Percentiles rank a stretch among this genome's conserved stretches.
These are phyloP conservation scores for Cyphellophora attinorum DNA, from an alignment of 2,329 filamentous ascomycete genomes.

Conservation along the genomic window DNA sequence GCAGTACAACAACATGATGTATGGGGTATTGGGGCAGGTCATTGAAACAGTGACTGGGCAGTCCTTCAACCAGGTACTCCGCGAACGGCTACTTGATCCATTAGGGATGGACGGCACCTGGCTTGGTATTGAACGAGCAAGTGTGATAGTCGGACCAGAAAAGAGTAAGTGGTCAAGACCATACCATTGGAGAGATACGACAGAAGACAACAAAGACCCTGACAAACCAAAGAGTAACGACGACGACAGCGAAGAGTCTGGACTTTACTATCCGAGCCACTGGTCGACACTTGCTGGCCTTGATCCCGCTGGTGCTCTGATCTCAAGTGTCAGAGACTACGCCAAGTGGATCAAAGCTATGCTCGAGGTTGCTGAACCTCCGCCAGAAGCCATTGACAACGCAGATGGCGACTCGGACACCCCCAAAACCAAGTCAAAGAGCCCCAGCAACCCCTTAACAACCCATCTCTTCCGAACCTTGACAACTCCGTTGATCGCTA, in stretches of 20 bases:
- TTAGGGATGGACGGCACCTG: slow-evolving; percentile 32
- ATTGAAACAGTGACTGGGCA: slow-evolving; percentile 33
- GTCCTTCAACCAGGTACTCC: slow-evolving; percentile 24
- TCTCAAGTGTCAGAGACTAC: slow-evolving; percentile 31
- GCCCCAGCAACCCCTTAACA: too few species aligned
- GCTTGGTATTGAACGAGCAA: slow-evolving; percentile 26
- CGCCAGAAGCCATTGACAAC: background rate
- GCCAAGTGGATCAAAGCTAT: slow-evolving; percentile 42
- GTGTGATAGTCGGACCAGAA: too few species aligned
- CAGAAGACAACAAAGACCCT: background rate
- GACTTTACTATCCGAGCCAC: slow-evolving; percentile 4
- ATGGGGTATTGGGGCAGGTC: slow-evolving; percentile 35
- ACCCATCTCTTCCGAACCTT: background rate
- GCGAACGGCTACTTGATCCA: slow-evolving; percentile 27
- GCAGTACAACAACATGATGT: slow-evolving; percentile 48
- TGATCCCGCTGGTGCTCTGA: slow-evolving; percentile 17
- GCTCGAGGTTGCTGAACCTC: slow-evolving; percentile 22
- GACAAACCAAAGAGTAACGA: too few species aligned
- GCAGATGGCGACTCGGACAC: too few species aligned
- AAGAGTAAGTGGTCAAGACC: slow-evolving; percentile 18
- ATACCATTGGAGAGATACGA: slow-evolving; percentile 13
- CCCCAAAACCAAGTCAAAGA: background rate
- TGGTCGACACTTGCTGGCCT: slow-evolving; percentile 6
- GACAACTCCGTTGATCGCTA: background rate
- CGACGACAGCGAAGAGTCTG: slow-evolving; percentile 5